Percentiles rank a stretch among this genome's conserved stretches.
phyloP scores from a whole-genome alignment of 2,329 filamentous ascomycete species.

The Sarocladium oryzae region DNA sequence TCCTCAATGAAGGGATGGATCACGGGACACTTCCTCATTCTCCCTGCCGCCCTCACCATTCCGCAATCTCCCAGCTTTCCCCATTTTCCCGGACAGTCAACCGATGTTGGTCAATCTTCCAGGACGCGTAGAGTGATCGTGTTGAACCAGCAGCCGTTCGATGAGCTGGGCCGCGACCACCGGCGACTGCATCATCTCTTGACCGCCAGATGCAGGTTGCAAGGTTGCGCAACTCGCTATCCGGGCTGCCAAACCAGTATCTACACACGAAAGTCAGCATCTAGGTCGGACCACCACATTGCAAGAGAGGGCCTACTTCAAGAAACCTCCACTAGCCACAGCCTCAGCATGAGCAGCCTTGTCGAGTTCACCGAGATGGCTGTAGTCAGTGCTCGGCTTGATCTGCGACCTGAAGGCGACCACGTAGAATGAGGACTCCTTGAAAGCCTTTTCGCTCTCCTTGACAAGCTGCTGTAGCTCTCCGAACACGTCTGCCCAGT shows the following conservation, averaged over 20 bases:
- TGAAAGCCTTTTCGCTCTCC: slow-evolving; percentile 44
- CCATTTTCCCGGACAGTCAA: slow-evolving; percentile 62
- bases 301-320: slow-evolving; percentile 55
- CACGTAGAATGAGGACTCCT: slow-evolving; percentile 65
- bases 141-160: slow-evolving; percentile 59
- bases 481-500: slow-evolving; percentile 61
- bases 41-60: slow-evolving; percentile 40
- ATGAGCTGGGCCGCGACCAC: slow-evolving; percentile 54
- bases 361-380: slow-evolving; percentile 66
- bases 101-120: slow-evolving; percentile 63
- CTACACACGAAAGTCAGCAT: slow-evolving; percentile 28
- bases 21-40: too few relatives aligned
- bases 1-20: too few relatives aligned
- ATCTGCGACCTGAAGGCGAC: slow-evolving; percentile 77
- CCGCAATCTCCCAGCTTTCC: slow-evolving; percentile 54
- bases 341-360: slow-evolving; percentile 76
- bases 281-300: neutral
- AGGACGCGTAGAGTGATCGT: slow-evolving; percentile 57
- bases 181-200: slow-evolving; percentile 51
- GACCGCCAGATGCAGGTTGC: slow-evolving; percentile 70
- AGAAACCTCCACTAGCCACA: slow-evolving; percentile 67
- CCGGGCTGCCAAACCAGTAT: slow-evolving; percentile 82
- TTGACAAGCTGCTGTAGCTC: slow-evolving; percentile 47
- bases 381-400: slow-evolving; percentile 58
- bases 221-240: slow-evolving; percentile 66